Evolutionary conservation across 257 asterid species (phyloP).

Genomic region (Forsythia viridissima): DNA sequence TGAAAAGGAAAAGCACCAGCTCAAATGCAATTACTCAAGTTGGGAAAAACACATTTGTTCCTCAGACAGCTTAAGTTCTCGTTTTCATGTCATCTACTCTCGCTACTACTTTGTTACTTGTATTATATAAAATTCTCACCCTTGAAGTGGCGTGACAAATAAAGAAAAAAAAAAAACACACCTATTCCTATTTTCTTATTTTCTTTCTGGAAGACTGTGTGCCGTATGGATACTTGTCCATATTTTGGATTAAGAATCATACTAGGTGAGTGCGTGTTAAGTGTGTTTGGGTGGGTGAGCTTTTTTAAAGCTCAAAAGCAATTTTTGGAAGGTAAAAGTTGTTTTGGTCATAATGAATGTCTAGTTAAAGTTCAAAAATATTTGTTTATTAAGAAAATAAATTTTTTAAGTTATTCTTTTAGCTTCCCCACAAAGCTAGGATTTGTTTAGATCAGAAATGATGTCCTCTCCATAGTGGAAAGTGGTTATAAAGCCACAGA

Average conservation of each 20-base stretch:
- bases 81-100: background rate
- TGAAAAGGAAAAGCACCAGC: constrained; percentile 31
- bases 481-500: too few relatives aligned
- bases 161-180: background rate
- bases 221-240: background rate
- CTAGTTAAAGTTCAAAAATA: too few relatives aligned
- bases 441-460: too few relatives aligned
- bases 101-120: background rate
- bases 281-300: too few relatives aligned
- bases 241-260: background rate
- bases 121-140: background rate
- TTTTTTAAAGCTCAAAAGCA: too few relatives aligned
- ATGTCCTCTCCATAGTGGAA: too few relatives aligned
- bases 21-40: background rate
- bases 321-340: too few relatives aligned
- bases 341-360: too few relatives aligned
- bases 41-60: background rate
- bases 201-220: background rate
- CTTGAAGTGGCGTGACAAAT: background rate
- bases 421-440: too few relatives aligned
- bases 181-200: too few relatives aligned
- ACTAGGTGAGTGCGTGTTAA: background rate
- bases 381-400: too few relatives aligned
- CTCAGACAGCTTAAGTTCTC: background rate
- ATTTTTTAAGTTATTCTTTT: too few relatives aligned